Evolutionary conservation across 2,329 filamentous ascomycete genomes (phyloP).

Genomic region (Aureobasidium sp.): DNA sequence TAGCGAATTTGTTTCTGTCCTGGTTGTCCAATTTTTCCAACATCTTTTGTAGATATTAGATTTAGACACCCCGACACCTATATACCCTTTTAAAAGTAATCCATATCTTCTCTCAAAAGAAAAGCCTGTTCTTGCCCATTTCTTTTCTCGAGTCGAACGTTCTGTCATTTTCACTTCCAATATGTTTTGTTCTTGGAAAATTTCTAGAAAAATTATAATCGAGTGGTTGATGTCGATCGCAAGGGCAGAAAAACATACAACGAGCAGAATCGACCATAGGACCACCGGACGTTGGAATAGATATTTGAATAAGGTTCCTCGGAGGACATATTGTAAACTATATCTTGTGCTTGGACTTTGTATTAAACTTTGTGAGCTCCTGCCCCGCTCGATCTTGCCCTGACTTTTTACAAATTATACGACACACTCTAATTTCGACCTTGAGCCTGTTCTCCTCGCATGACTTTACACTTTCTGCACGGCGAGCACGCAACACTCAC

Average conservation of each 20-base stretch:
- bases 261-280: not conserved
- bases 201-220: not conserved
- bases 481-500: not conserved
- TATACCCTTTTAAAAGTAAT: constrained; percentile 11
- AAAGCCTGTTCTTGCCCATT: not conserved
- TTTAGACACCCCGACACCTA: not conserved
- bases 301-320: not conserved
- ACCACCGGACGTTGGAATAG: constrained; percentile 4
- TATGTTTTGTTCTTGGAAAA: not conserved
- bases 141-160: too few relatives aligned
- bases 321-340: not conserved
- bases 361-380: not conserved
- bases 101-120: not conserved
- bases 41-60: constrained; percentile 8
- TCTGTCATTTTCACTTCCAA: not conserved
- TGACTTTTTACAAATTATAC: not conserved
- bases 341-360: not conserved
- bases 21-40: too few relatives aligned
- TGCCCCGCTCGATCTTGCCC: too few relatives aligned
- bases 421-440: not conserved
- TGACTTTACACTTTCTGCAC: not conserved
- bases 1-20: not conserved
- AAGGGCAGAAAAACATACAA: not conserved
- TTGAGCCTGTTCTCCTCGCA: not conserved
- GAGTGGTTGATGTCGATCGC: not conserved